These are phyloP conservation scores for Gamsiella multidivaricata DNA, from an alignment of 192 early-diverging fungal genomes.

Conservation along the genomic window DNA sequence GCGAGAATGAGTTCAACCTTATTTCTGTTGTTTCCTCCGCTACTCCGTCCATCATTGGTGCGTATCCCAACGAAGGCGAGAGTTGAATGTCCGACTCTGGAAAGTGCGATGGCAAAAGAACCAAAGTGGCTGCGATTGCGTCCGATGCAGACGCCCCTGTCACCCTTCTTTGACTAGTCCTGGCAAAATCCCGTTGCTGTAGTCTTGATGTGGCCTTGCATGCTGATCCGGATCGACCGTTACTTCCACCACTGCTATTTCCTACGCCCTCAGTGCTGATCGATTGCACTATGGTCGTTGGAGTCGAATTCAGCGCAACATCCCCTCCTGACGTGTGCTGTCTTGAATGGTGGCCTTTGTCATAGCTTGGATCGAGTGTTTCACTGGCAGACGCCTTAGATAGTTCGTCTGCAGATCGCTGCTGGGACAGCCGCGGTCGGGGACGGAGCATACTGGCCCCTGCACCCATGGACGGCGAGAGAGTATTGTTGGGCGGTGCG, in stretches of 20 bases:
- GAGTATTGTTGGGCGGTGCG: not conserved
- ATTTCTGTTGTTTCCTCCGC: no score
- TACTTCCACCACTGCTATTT: not conserved
- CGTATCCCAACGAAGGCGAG: no score
- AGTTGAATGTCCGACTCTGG: no score
- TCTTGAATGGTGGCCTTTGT: not conserved
- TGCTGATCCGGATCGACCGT: not conserved
- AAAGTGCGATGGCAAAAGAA: no score
- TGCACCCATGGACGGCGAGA: conserved; percentile 18
- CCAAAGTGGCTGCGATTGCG: no score
- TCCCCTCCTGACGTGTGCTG: no score
- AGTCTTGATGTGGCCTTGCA: not conserved
- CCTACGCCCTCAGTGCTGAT: not conserved
- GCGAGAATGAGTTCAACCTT: no score
- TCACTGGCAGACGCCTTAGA: conserved; percentile 1
- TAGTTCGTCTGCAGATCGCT: conserved; percentile 41
- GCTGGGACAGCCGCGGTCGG: conserved; percentile 22
- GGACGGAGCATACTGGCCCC: conserved; percentile 16
- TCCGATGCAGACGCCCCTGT: no score
- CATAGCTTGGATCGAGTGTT: not conserved
- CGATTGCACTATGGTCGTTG: conserved; percentile 8
- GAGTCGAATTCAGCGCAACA: conserved; percentile 6
- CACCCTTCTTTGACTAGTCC: no score
- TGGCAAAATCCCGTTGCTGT: no score
- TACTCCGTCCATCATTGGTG: no score